These are phyloP conservation scores for Pyrenophora teres DNA, from an alignment of 2,329 filamentous ascomycete species.

Conservation along the genomic window DNA sequence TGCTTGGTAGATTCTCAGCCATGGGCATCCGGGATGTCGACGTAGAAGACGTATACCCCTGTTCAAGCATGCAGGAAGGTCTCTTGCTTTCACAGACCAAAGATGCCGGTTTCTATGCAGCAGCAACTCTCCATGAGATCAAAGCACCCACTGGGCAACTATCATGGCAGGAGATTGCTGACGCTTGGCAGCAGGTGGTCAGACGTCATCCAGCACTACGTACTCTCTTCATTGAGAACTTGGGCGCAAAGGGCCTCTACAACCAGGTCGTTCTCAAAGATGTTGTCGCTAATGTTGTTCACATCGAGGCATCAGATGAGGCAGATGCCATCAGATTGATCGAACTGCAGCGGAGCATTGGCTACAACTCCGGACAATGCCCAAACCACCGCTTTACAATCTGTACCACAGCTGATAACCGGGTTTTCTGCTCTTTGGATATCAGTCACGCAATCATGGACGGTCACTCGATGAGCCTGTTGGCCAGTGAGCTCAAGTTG, in stretches of 20 bases:
- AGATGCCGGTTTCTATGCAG: slow-evolving; percentile 40
- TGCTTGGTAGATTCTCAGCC: slow-evolving; percentile 47
- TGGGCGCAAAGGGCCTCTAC: slow-evolving; percentile 37
- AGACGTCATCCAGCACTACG: slow-evolving; percentile 37
- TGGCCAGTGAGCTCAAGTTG: slow-evolving; percentile 34
- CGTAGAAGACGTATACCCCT: slow-evolving; percentile 49
- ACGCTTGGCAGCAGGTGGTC: slow-evolving; percentile 38
- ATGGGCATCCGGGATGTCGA: slow-evolving; percentile 44
- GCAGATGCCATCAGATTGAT: slow-evolving; percentile 27
- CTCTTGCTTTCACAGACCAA: slow-evolving; percentile 40
- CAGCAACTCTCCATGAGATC: slow-evolving; percentile 38
- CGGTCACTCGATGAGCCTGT: slow-evolving; percentile 40
- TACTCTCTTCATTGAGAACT: slow-evolving; percentile 41
- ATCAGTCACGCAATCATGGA: slow-evolving; percentile 46
- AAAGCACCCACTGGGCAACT: slow-evolving; percentile 15
- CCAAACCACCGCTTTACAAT: slow-evolving; percentile 43
- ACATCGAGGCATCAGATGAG: slow-evolving; percentile 28
- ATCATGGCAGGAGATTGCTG: slow-evolving; percentile 22
- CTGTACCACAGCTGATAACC: slow-evolving; percentile 27
- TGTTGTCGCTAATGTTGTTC: slow-evolving; percentile 30
- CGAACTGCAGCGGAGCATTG: slow-evolving; percentile 27
- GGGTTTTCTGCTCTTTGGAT: slow-evolving; percentile 37
- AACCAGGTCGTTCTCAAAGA: slow-evolving; percentile 40
- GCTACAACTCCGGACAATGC: slow-evolving; percentile 29
- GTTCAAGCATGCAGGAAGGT: slow-evolving; percentile 42